These are phyloP conservation scores for Aspergillus biplanus DNA, from an alignment of 495 filamentous ascomycete species.

Conservation along the genomic window DNA sequence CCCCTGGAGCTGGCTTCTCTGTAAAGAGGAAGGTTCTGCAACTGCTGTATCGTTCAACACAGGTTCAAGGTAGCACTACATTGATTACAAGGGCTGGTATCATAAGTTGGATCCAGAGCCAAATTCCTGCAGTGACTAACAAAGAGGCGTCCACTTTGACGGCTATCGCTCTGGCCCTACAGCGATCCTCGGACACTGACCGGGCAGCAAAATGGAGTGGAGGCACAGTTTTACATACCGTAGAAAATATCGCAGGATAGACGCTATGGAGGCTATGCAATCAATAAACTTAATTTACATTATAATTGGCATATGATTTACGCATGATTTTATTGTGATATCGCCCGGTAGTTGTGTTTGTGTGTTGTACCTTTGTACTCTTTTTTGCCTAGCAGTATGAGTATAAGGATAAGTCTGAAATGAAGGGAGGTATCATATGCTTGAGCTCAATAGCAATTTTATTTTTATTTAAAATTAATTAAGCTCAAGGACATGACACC, in stretches of 20 bases:
- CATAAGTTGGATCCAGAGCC: conserved; percentile 75
- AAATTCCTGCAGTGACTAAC: conserved; percentile 44
- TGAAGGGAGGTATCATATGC: no score
- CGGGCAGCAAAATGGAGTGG: conserved; percentile 71
- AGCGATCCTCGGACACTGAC: conserved; percentile 69
- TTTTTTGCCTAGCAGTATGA: no score
- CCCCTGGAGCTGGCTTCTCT: conserved; percentile 61
- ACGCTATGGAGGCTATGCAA: not conserved
- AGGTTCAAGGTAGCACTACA: conserved; percentile 80
- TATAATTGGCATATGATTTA: no score
- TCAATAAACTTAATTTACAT: not conserved
- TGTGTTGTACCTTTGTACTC: no score
- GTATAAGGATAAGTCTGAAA: no score
- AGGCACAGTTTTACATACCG: conserved; percentile 39
- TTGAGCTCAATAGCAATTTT: no score
- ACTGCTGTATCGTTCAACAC: conserved; percentile 71
- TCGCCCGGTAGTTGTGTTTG: no score
- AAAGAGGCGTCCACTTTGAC: conserved; percentile 56
- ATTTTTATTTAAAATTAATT: no score
- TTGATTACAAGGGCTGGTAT: conserved; percentile 83
- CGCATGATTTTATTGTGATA: no score
- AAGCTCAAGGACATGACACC: no score
- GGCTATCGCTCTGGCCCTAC: conserved; percentile 63
- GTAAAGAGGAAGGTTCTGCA: conserved; percentile 70
- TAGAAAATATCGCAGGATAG: conserved; percentile 35